A percentile compares a stretch with the other conserved stretches of the same genome.
Evolutionary conservation across 1,284 basidiomycete genomes (phyloP).

Genomic region (Pyrrhoderma noxium): DNA sequence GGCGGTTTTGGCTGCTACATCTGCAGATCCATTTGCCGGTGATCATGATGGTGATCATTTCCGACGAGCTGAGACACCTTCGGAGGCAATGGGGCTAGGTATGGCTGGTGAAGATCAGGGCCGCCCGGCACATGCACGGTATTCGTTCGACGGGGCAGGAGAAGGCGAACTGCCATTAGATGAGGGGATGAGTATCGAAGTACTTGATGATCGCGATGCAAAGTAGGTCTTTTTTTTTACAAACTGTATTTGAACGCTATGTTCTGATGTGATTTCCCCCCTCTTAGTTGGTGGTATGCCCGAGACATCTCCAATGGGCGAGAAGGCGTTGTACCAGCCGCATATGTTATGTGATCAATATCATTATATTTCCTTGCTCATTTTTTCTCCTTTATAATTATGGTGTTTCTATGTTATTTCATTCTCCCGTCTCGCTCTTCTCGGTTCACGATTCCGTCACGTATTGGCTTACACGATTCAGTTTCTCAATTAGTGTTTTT

Average conservation of each 20-base stretch:
- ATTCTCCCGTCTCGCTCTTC: constrained; percentile 13
- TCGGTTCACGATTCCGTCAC: too few species aligned
- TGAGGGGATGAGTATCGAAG: constrained; percentile 65
- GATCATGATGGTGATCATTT: constrained; percentile 70
- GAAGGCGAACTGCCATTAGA: constrained; percentile 69
- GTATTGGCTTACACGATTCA: too few species aligned
- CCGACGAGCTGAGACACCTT: constrained; percentile 69
- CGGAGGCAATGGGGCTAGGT: constrained; percentile 54
- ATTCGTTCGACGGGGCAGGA: constrained; percentile 70
- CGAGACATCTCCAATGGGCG: constrained; percentile 68
- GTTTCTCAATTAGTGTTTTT: too few species aligned
- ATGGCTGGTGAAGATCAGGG: constrained; percentile 55
- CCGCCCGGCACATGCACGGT: constrained; percentile 68
- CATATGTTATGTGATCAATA: constrained; percentile 47
- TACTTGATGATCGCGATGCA: constrained; percentile 71
- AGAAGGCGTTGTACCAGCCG: constrained; percentile 84
- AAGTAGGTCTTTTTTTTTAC: constrained; percentile 47
- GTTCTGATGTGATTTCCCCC: constrained; percentile 6
- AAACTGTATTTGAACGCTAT: neutral
- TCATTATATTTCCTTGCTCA: constrained; percentile 8
- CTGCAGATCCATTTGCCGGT: constrained; percentile 41
- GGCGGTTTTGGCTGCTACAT: constrained; percentile 25
- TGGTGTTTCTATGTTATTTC: constrained; percentile 9
- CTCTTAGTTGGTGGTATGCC: constrained; percentile 83
- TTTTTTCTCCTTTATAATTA: constrained; percentile 15